Percentiles rank a stretch among this genome's conserved stretches.
phyloP scores from a whole-genome alignment of 257 asterid genomes.

The Solanum pennellii region DNA sequence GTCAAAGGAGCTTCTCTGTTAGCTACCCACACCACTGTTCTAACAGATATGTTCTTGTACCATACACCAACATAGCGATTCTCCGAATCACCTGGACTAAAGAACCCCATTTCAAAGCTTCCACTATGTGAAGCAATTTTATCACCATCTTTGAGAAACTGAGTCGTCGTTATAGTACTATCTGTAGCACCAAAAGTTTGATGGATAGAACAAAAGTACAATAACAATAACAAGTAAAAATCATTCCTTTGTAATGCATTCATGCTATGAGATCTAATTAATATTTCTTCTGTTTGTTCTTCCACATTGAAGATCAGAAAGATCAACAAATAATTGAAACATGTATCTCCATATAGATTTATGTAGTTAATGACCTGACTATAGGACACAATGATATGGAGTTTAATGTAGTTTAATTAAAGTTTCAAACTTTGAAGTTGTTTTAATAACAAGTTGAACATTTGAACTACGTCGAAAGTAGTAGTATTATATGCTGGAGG shows the following conservation, averaged over 20 bases:
- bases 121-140: neutral
- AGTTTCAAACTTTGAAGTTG: neutral
- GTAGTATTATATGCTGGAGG: neutral
- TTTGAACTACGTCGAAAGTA: neutral
- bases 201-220: neutral
- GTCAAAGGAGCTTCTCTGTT: neutral
- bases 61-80: neutral
- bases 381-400: neutral
- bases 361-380: neutral
- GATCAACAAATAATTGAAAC: neutral
- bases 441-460: neutral
- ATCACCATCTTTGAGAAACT: neutral
- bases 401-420: neutral
- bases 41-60: slow-evolving; percentile 1
- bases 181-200: neutral
- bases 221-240: neutral
- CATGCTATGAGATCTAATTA: neutral
- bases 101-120: neutral
- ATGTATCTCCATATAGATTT: neutral
- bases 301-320: neutral
- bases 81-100: neutral
- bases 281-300: neutral
- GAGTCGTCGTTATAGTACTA: neutral
- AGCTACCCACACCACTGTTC: neutral
- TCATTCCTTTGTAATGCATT: neutral